phyloP scores from a whole-genome alignment of 306 rosid species.

The Pyrus betulifolia region DNA sequence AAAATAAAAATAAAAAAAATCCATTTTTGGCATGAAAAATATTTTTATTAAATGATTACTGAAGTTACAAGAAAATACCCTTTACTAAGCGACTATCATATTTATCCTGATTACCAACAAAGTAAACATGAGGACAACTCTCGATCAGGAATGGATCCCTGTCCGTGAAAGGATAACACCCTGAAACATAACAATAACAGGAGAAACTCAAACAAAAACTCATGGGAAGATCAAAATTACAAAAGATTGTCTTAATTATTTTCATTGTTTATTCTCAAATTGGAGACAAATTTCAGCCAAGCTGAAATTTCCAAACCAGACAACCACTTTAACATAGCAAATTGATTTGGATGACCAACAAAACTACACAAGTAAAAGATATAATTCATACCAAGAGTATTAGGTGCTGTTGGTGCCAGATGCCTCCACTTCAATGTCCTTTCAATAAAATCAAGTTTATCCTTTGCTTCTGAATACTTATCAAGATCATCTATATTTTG shows the following conservation, averaged over 20 bases:
- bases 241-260: neutral
- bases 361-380: neutral
- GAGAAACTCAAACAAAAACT: neutral
- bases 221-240: neutral
- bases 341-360: neutral
- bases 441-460: conserved; percentile 83
- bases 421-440: conserved; percentile 95
- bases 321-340: neutral
- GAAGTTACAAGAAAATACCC: conserved; percentile 43
- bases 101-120: conserved; percentile 80
- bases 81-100: conserved; percentile 56
- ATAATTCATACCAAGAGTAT: conserved; percentile 68
- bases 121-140: conserved; percentile 90
- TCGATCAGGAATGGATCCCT: conserved; percentile 85
- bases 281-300: conserved; percentile 1
- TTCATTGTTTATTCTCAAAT: conserved; percentile 1
- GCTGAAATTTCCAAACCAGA: conserved; percentile 5
- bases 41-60: neutral
- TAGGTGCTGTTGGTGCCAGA: conserved; percentile 97
- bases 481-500: conserved; percentile 88
- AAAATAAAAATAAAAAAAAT: neutral
- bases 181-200: conserved; percentile 36
- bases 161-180: conserved; percentile 86
- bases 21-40: neutral
- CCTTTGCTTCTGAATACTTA: conserved; percentile 71